Conservation (phyloP, 2,329 filamentous ascomycete species). For the Capronia americana region DNA sequence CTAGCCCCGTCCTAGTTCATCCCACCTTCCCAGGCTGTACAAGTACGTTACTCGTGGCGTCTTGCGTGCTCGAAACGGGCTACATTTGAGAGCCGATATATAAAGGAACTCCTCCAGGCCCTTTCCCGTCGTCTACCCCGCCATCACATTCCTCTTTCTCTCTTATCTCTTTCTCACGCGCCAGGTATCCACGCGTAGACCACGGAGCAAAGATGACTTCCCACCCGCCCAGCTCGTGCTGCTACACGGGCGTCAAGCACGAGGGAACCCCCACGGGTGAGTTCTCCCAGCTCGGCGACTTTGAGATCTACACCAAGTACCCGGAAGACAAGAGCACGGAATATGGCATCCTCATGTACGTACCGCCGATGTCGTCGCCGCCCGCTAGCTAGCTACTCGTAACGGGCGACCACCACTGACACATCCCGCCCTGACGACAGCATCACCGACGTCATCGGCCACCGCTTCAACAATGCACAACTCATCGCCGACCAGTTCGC, state of each 20-base stretch:
- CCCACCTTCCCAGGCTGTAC: slow-evolving; percentile 4
- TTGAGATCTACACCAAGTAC: slow-evolving; percentile 62
- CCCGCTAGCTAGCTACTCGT: background rate
- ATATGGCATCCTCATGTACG: slow-evolving; percentile 60
- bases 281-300: slow-evolving; percentile 54
- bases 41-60: no score
- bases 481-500: slow-evolving; percentile 77
- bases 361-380: background rate
- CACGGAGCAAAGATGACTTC: slow-evolving; percentile 54
- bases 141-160: background rate
- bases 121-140: background rate
- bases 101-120: background rate
- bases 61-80: background rate
- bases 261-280: slow-evolving; percentile 57
- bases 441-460: slow-evolving; percentile 65
- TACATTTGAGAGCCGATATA: background rate
- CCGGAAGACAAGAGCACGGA: slow-evolving; percentile 60
- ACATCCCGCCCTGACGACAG: slow-evolving; percentile 17
- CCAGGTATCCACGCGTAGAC: background rate
- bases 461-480: slow-evolving; percentile 63
- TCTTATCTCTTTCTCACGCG: background rate
- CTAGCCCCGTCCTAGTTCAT: background rate
- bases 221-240: slow-evolving; percentile 52
- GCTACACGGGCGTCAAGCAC: slow-evolving; percentile 53
- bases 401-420: background rate